Base-by-base conservation (phyloP, 176 grass and related monocot species). In the Musa beccarii region DNA sequence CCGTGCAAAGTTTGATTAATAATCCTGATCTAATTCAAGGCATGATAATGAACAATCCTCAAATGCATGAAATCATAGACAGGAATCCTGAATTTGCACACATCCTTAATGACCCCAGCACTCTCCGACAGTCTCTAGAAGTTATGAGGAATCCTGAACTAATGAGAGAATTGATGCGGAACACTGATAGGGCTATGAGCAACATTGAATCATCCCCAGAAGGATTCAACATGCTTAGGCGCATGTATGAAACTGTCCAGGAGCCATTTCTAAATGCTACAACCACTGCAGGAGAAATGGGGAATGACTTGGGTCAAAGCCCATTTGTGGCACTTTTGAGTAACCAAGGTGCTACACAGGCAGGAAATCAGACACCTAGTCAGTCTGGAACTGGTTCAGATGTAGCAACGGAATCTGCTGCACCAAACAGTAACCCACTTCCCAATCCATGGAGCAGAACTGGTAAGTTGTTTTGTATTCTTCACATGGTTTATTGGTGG, bases 201-300 rank as follows among this genome's bases (percentile, higher is more conserved):
- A 96, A 96, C 82, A 92, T 96, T 19, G 92, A 96, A 76, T 87
- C 92, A 25, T 89, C 92, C 74, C 92, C 92, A 81, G 92, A 96
- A 87, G 92, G 92, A 54, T 96, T 96, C 79, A 96, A 96, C 71
- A 96, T 96, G 92, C 86, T 92, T 61, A 90, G 92, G 14, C 89
- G 89, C 79, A 96, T 96, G 92, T 96, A 96, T 85, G 92, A 96
- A 82, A 96, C 92, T 74, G 92, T 96, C 59, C 92, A 96, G 82
- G 92, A 96, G 80, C 92, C 92, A 54, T 85, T 96, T 53, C 66
- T 96, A 75, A 96, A 96, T 86, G 92, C 92, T 67, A 85, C 92
- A 54, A 87, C 92, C 71, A 87, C 87, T 82, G 82, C 68, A 28
- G 86, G 77, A 2, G 89, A 92, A 15, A 15, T 17, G 13, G 57